Conservation (phyloP, 2,329 filamentous ascomycete genomes). For the Xylaria polymorpha region DNA sequence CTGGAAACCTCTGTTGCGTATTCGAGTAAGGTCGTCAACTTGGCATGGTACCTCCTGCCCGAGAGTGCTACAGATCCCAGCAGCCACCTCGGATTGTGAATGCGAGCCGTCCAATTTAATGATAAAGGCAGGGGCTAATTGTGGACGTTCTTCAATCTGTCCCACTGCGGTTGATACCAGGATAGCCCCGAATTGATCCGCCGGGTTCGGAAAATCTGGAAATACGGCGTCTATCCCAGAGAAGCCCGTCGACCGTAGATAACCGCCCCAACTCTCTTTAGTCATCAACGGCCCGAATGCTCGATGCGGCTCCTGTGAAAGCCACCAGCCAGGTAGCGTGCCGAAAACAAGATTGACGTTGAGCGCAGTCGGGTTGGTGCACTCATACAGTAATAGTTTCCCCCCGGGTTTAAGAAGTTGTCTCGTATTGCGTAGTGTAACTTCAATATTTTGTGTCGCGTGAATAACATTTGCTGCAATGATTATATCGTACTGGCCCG, state of each 20-base stretch:
- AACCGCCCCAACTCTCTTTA: conserved; percentile 39
- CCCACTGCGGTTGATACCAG: conserved; percentile 42
- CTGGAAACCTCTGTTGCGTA: conserved; percentile 32
- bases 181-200: conserved; percentile 39
- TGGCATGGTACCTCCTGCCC: conserved; percentile 15
- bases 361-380: conserved; percentile 32
- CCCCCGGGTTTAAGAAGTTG: conserved; percentile 42
- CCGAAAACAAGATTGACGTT: conserved; percentile 47
- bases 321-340: conserved; percentile 54
- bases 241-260: conserved; percentile 36
- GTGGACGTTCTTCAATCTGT: not conserved
- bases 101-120: conserved; percentile 27
- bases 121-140: conserved; percentile 28
- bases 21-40: conserved; percentile 30
- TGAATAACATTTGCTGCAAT: conserved; percentile 47
- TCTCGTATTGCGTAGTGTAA: conserved; percentile 39
- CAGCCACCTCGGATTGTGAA: conserved; percentile 22
- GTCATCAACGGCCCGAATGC: conserved; percentile 44
- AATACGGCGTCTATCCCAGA: conserved; percentile 44
- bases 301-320: conserved; percentile 47
- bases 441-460: conserved; percentile 39
- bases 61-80: conserved; percentile 16
- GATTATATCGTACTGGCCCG: conserved; percentile 47
- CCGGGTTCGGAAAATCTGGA: conserved; percentile 35
- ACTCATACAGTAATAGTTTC: conserved; percentile 37